A percentile compares a stretch with the other conserved stretches of the same genome.
Evolutionary conservation across 1,139 yeast genomes (phyloP).

Genomic region (Kazachstania sp.): DNA sequence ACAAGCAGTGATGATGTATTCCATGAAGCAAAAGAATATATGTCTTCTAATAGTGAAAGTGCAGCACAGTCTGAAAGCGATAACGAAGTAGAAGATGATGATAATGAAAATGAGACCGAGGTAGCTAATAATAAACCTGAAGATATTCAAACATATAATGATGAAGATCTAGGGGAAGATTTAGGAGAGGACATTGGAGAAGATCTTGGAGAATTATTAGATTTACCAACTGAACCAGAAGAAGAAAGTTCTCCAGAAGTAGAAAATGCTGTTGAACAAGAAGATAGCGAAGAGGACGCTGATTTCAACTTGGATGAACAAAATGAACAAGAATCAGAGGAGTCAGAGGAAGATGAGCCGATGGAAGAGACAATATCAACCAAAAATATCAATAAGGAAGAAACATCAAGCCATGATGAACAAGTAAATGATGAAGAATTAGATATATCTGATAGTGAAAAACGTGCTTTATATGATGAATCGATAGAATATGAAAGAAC

Average conservation of each 20-base stretch:
- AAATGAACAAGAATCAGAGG: constrained; percentile 1
- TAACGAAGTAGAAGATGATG: constrained; percentile 3
- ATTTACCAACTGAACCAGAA: not conserved
- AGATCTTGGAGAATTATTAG: not conserved
- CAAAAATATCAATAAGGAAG: not conserved
- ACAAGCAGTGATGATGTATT: constrained; percentile 21
- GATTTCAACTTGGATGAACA: not conserved
- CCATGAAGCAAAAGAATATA: constrained; percentile 26
- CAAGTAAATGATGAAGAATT: constrained; percentile 4
- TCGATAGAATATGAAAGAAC: constrained; percentile 9
- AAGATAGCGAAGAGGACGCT: constrained; percentile 1
- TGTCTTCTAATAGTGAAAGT: constrained; percentile 4
- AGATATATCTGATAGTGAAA: constrained; percentile 10
- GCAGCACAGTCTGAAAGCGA: constrained; percentile 3
- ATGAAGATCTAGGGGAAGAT: constrained; percentile 21
- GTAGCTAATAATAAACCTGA: not conserved
- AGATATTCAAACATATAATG: constrained; percentile 1
- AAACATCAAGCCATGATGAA: not conserved
- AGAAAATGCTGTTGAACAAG: not conserved
- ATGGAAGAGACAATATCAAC: not conserved
- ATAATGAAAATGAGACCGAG: not conserved
- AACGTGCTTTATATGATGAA: constrained; percentile 8
- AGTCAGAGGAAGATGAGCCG: not conserved
- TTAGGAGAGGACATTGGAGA: constrained; percentile 11
- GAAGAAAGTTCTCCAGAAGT: not conserved